phyloP scores from a whole-genome alignment of 805 yeast species.

The Pichia phayaonensis region DNA sequence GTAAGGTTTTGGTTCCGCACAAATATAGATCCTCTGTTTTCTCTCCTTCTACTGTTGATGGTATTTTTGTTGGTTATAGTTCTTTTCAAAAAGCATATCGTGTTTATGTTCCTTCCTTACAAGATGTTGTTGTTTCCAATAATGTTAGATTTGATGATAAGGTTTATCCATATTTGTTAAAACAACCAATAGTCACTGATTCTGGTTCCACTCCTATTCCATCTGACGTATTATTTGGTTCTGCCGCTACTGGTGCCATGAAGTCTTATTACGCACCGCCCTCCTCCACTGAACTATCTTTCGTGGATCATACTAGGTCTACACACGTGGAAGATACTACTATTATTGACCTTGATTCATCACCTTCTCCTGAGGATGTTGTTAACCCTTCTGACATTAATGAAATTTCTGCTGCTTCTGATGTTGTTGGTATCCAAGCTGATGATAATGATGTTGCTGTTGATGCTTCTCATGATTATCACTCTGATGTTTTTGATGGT shows the following conservation, averaged over 20 bases:
- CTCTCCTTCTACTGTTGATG: conserved; percentile 1
- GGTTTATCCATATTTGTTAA: background rate
- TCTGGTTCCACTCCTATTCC: background rate
- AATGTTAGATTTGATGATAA: background rate
- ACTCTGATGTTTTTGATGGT: too few species aligned
- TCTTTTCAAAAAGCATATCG: conserved; percentile 4
- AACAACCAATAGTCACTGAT: background rate
- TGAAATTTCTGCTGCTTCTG: too few species aligned
- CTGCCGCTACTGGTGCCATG: background rate
- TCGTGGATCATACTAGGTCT: background rate
- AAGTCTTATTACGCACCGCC: too few species aligned
- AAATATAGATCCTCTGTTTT: background rate
- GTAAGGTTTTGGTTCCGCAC: background rate
- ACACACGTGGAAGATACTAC: background rate
- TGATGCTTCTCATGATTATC: too few species aligned
- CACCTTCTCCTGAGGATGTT: background rate
- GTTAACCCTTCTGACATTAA: background rate
- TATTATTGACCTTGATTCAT: too few species aligned
- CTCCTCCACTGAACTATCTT: background rate
- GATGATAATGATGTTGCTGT: too few species aligned
- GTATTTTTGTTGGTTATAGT: conserved; percentile 5
- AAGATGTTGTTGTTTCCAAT: conserved; percentile 14
- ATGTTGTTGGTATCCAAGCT: too few species aligned
- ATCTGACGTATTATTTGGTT: background rate
- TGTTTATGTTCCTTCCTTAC: background rate